Base-by-base conservation (phyloP, 202 grass and related monocot genomes). In the Tripidium arundinaceum region DNA sequence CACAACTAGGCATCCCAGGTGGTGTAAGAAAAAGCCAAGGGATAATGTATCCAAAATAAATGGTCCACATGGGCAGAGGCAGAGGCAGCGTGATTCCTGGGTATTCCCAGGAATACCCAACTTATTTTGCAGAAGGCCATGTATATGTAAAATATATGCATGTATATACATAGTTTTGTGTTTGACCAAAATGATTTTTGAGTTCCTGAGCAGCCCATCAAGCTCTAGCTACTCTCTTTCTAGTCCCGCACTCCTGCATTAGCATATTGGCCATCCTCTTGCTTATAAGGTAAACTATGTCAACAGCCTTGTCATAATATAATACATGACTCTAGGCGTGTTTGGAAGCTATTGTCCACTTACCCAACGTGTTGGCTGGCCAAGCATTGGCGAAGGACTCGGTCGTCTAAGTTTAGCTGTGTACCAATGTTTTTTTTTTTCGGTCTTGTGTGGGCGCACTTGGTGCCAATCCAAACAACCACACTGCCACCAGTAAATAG, bases 41-140 rank as follows among this genome's bases (percentile, higher is more conserved):
- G 24, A 77, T 34, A 47, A 39, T 64, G 68, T 69, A 60, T 41
- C 55, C 9, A 70, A 67, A 62, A 46, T 11, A 85, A 31, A 81
- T 19, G 8, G 25, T 16, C 25, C 46, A 72, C 22, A 50, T 25
- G 36, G 49, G 72, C 22, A 89, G n/a, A 22, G 27, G n/a, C n/a
- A n/a, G n/a, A n/a, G n/a, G 54, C 21, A 57, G 54, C 9, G 1
- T 24, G 21, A 55, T 55, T 55, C 50, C 50, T 55, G 50, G 19
- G 21, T 24, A 57, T 57, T 57, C n/a, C 54, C 54, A 24, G 21
- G 9, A 57, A 57, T 57, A 57, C 54, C 8, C n/a, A 57, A 57
- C n/a, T 57, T 57, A 57, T 57, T 57, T 57, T 57, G 54, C 21
- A 24, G 24, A 57, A 57, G 54, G 21, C 9, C 21, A 57, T 24